Base-by-base conservation (phyloP, 2,329 filamentous ascomycete genomes). In the Phoma sp. region DNA sequence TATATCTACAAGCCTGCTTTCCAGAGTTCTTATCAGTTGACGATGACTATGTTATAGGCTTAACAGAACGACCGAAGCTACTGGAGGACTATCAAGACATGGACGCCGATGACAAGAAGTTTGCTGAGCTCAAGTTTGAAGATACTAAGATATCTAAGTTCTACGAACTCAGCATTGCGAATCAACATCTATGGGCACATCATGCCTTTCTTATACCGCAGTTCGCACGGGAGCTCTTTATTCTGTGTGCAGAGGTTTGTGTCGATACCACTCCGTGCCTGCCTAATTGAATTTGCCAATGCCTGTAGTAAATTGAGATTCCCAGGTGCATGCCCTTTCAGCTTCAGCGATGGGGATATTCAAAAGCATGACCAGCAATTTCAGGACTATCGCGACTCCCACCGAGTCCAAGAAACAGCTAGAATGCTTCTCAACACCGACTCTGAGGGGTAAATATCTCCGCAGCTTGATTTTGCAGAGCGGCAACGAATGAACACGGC, bases 391-490 rank as follows among this genome's bases (percentile, higher is more conserved):
- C 53, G 65, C 33, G 61, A 60, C 20, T 72, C 60, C 60, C 53
- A 73, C 43, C 40, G 59, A 14, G 40, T 71, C 26, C 66, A 66
- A 18, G 59, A 67, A 37, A 30, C 73, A 26, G 73, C 66, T 4
- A 48, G 59, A 43, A 61, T 71, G 34, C 58, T 57, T 40, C 59
- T 77, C 3, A 56, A 58, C 45, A 73, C 72, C 0, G 74, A 76
- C 61, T 60, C 61, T 0, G 73, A 76, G 39, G 73, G 72, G 10
- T 77, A 73, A 71, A 60, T 75, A 14, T 36, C 65, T 6, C 74
- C 71, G 12, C 53, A 66, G 25, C 7, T 73, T 29, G 69, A 76
- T 57, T 60, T 69, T 29, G 50, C 30, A 15, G 49, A 18, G 21
- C 43, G 37, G 20, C 56, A 60, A 53, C 43, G 49, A 25, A 59